phyloP scores from a whole-genome alignment of 2,329 filamentous ascomycete species.

The Cercospora beticola region DNA sequence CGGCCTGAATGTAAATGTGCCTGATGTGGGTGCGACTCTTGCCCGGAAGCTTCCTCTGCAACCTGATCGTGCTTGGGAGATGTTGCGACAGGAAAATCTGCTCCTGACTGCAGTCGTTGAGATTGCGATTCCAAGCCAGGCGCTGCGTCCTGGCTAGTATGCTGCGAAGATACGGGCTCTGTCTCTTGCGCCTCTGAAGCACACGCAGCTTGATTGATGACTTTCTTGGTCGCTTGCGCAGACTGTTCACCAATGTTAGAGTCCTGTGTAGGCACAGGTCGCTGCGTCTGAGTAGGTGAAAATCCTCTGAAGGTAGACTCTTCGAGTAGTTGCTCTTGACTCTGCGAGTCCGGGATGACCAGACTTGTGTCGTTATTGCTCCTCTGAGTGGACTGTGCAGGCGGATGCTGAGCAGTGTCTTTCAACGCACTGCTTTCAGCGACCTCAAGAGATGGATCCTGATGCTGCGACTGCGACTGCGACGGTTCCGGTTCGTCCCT shows the following conservation, averaged over 20 bases:
- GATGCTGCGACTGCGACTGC: background rate
- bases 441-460: slow-evolving; percentile 1
- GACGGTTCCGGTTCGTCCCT: background rate
- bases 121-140: background rate
- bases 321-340: slow-evolving; percentile 6
- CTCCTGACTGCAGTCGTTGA: background rate
- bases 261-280: background rate
- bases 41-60: background rate
- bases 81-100: background rate
- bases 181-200: background rate
- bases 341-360: slow-evolving; percentile 30
- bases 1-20: background rate
- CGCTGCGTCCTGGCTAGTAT: background rate
- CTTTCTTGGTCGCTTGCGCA: background rate
- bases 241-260: background rate
- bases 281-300: slow-evolving; percentile 8
- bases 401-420: background rate
- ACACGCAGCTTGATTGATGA: background rate
- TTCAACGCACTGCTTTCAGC: slow-evolving; percentile 1
- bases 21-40: background rate
- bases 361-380: slow-evolving; percentile 18
- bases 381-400: slow-evolving; percentile 19
- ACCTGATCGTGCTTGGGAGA: background rate
- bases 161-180: background rate
- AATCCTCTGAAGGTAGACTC: slow-evolving; percentile 19